These are phyloP conservation scores for Globisporangium viniferum DNA, from an alignment of 352 stramenopile genomes.

Conservation along the genomic window DNA sequence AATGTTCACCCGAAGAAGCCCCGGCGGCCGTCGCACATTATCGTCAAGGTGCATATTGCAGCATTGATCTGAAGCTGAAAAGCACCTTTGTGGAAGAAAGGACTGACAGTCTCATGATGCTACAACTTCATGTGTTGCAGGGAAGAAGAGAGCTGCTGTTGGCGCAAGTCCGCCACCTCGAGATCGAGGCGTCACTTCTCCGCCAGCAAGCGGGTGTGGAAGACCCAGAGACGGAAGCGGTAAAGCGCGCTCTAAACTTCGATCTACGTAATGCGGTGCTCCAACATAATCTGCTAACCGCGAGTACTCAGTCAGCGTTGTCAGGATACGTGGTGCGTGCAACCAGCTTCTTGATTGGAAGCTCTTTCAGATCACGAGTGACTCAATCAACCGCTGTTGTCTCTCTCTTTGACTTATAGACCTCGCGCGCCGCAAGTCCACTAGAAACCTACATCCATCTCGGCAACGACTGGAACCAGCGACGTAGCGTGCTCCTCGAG, in stretches of 20 bases:
- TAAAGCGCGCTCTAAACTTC: background rate
- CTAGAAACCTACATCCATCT: conserved; percentile 10
- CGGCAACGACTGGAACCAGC: conserved; percentile 21
- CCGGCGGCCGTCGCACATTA: background rate
- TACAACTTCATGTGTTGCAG: background rate
- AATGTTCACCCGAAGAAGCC: background rate
- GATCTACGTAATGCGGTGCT: conserved; percentile 3
- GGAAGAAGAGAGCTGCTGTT: conserved; percentile 6
- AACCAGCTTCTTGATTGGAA: too few relatives aligned
- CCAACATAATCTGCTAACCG: conserved; percentile 5
- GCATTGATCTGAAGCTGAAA: too few relatives aligned
- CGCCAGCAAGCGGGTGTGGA: background rate
- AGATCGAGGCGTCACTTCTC: conserved; percentile 2
- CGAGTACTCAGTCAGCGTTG: background rate
- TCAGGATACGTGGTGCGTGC: conserved; percentile 9
- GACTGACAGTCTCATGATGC: too few relatives aligned
- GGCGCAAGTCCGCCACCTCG: conserved; percentile 1
- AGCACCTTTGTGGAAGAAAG: too few relatives aligned
- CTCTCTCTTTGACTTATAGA: background rate
- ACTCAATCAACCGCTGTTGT: background rate
- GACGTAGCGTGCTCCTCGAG: conserved; percentile 23
- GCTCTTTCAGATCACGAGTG: too few relatives aligned
- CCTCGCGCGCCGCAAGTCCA: conserved; percentile 7
- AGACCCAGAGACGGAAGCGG: background rate
- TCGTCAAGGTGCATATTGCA: background rate